Evolutionary conservation across 306 rosid species (phyloP), one percentile per base, ranked within the genome.

Genomic region (Chamaecrista fasciculata): DNA sequence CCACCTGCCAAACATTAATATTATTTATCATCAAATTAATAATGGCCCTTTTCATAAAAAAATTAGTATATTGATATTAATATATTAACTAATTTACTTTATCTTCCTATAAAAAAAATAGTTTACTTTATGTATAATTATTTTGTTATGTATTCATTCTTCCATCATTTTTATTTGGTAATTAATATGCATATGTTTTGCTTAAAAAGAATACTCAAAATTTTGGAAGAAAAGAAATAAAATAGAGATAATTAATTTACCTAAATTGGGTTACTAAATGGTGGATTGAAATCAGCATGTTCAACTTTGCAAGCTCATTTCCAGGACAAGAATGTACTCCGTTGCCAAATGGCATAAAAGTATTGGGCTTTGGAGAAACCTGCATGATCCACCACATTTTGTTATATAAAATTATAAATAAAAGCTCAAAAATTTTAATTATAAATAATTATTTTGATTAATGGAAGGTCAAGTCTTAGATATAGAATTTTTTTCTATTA

Each of bases 251-350:
- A 23, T 28, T 11, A 4, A 36, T 11, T 63, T 79, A 90, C 98
- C 96, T 84, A 65, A 81, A 87, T 67, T 80, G 84, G 66, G 93
- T 86, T 25, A 87, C 81, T 66, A 92, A 71, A 70, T 83, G 96
- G 67, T 92, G 96, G 72, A 92, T 81, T 42, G 90, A 66, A 65
- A 86, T 40, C 58, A 92, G 73, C 75, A 90, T 87, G 77, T 92
- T 90, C 73, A 90, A 39, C 77, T 90, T 92, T 83, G 96, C 96
- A 9, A 92, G 87, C 72, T 90, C 96, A 61, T 90, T 90, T 26
- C 98, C 98, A 0, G 98, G 98, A 76, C 98, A 92, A 73, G 93
- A 78, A 51, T 92, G 96, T 14, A 73, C 85, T 55, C 98, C 98
- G 11, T 75, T 90, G 63, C 98, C 98, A 85, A 92, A 92, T 81